Base-by-base conservation (phyloP, 2,329 filamentous ascomycete genomes). In the Aspergillus novoparasiticus region DNA sequence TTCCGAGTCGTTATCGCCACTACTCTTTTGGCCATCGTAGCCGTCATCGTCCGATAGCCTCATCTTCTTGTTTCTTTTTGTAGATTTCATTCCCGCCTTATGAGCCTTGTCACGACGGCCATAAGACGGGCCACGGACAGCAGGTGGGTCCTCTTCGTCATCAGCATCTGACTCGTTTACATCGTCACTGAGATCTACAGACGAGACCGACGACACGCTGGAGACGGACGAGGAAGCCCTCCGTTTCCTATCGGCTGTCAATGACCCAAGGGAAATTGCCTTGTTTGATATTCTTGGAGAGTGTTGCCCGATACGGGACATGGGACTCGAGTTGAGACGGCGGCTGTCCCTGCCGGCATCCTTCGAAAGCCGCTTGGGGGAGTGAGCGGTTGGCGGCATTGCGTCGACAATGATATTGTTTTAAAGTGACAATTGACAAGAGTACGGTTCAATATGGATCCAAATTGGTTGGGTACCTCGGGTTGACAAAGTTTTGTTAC, bases 111-210 rank as follows among this genome's bases (percentile, higher is more conserved):
- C 69, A 57, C 65, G 71, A 61, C 71, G 72, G 66, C 73, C 76
- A 75, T 78, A 79, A 76, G 80, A 80, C 78, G 78, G 77, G 76
- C 75, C 74, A 62, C 73, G 72, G 56, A 72, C 75, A 67, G 75
- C 76, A 64, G 79, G 77, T 65, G 75, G 72, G 60, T 81, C 79
- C 60, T 80, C 75, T 66, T 81, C 78, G 61, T 82, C 79, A 56
- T 80, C 79, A 16, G 77, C 77, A 67, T 76, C 75, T 51, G 75
- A 76, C 28, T 75, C 75, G 56, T 77, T 75, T 28, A 67, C 72
- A n/a, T 76, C 76, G 43, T 78, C 75, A 51, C 75, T 77, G 34
- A 76, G 58, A 8, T 76, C 76, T 23, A 78, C 69, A 4, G 73
- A 77, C 2, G 77, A 77, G 23, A 78, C 71, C 0, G 75, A 76